Evolutionary conservation across 2,329 filamentous ascomycete genomes (phyloP), one percentile per base, ranked within the genome.

Genomic region (Cordyceps tenuipes): DNA sequence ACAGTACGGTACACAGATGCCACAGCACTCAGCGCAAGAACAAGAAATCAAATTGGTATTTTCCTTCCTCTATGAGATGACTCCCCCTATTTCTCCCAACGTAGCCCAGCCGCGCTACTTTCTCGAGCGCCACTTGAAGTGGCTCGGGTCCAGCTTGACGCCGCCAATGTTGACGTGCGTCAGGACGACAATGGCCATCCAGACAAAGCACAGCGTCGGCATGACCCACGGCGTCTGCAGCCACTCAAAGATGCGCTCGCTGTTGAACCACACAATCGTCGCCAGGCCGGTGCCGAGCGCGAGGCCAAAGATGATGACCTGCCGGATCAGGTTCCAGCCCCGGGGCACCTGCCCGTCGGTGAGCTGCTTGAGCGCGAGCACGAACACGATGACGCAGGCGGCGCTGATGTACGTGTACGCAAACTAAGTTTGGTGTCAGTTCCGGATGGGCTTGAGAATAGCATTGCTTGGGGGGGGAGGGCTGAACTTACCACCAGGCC

Each of bases 171-270:
- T 58, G 19, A 61, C 17, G 31, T 73, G 72, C 10, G 72, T 73
- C 39, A 74, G 52, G 39, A 70, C 17, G 21, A 75, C 66, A 36
- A 73, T 66, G 19, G 65, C 5, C 17, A 70, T 61, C 69, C 69
- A 74, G 39, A 78, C 64, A 39, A 73, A 61, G 17, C 68, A 69
- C 44, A 75, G 68, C 5, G 67, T 68, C 5, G 71, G 71, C 26
- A 74, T 57, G 19, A 73, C 67, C 72, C 70, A 73, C 3, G 67
- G 61, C 15, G 66, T 70, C 7, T 46, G 36, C n/a, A 72, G 61
- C 57, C 66, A 74, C 3, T 60, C 55, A 0, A 21, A 19, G 6
- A 63, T 53, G 5, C 49, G 19, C 3, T 64, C 61, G 5, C 31
- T 19, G 41, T 64, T 63, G 46, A 64, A 69, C 49, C 64, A 69